These are phyloP conservation scores for Zostera marina DNA, from an alignment of 116 monocot genomes.

Conservation along the genomic window DNA sequence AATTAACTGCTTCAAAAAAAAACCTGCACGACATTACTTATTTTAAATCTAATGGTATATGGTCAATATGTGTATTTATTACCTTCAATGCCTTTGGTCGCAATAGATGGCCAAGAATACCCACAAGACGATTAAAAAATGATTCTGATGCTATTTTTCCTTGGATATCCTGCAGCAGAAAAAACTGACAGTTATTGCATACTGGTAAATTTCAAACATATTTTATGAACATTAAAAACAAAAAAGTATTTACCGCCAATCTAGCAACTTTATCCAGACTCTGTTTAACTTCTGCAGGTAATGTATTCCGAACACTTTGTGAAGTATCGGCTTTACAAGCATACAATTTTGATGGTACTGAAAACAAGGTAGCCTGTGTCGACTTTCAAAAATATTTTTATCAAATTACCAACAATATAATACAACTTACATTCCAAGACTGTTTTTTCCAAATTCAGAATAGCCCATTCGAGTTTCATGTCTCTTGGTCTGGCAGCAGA, in stretches of 20 bases:
- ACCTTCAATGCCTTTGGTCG: slow-evolving; percentile 84
- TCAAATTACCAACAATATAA: no score
- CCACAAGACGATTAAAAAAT: slow-evolving; percentile 76
- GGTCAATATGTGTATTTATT: not conserved
- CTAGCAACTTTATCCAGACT: slow-evolving; percentile 98
- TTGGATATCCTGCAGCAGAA: slow-evolving; percentile 49
- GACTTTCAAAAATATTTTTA: no score
- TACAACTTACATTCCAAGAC: slow-evolving; percentile 50
- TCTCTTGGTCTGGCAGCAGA: slow-evolving; percentile 33
- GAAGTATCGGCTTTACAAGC: slow-evolving; percentile 40
- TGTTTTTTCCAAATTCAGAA: slow-evolving; percentile 73
- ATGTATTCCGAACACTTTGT: slow-evolving; percentile 56
- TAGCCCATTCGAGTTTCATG: slow-evolving; percentile 67
- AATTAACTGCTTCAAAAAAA: no score
- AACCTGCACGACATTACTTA: not conserved
- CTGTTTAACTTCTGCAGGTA: slow-evolving; percentile 80
- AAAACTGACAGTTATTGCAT: not conserved
- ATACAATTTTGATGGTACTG: slow-evolving; percentile 54
- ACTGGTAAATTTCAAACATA: slow-evolving; percentile 31
- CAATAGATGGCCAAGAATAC: slow-evolving; percentile 75
- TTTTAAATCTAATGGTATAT: no score
- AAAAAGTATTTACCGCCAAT: slow-evolving; percentile 39
- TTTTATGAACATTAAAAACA: slow-evolving; percentile 25
- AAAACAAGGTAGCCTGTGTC: not conserved
- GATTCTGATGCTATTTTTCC: slow-evolving; percentile 62